Base-by-base conservation (phyloP, 768 basidiomycete species). In the Inosperma sp. region DNA sequence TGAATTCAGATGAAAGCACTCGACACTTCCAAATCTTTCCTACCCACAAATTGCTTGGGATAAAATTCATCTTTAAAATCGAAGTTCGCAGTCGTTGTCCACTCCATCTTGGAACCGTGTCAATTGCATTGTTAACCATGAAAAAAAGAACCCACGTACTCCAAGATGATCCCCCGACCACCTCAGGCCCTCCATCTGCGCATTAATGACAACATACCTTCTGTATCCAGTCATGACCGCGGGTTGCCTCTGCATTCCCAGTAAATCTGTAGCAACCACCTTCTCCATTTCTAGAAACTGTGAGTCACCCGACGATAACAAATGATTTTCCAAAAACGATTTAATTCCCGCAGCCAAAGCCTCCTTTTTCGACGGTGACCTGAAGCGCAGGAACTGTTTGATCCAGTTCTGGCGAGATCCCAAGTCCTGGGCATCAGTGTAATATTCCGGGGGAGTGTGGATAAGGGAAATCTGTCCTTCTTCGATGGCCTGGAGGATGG, bases 1-100 rank as follows among this genome's bases (percentile, higher is more conserved):
- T 37, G n/a, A 16, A 36, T 42, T n/a, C 13, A 19, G 25, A 13
- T 9, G 19, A 26, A 36, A 23, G 17, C 19, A n/a, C n/a, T n/a
- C n/a, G n/a, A n/a, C 44, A n/a, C 29, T 14, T 37, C 22, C 23
- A 5, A 6, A 33, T 44, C 41, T 33, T 30, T 30, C 29, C 21
- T 44, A 33, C 48, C 54, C n/a, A 55, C 37, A 1, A 37, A 48
- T 51, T 60, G 56, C 36, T 57, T 57, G 0, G 66, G 63, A 52
- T 72, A 79, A 53, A 72, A 82, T 5, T 80, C 76, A 61, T 88
- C 86, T 56, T 65, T 76, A 62, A 86, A 85, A 52, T 74, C 72
- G 48, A 87, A 84, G 4, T 64, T 55, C 13, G 62, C 49, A 4
- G 71, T 54, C 2, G 77, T 57, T 2, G 64, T 64, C 72, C 81